Evolutionary conservation across 2,329 filamentous ascomycete species (phyloP).

Genomic region (Fusarium illudens): DNA sequence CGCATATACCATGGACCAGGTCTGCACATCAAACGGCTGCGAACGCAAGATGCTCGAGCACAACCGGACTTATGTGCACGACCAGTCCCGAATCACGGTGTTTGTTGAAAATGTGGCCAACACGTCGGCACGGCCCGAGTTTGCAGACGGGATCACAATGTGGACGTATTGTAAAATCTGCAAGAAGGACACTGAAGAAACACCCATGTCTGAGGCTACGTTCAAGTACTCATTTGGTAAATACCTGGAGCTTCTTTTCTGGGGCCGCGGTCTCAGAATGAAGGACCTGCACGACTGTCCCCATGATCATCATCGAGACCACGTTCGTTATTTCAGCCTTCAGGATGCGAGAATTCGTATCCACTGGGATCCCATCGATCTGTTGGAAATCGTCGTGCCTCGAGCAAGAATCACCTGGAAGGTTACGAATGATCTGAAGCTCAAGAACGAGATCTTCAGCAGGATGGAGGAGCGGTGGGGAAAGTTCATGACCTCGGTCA

Average conservation of each 20-base stretch:
- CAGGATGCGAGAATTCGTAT: conserved; percentile 86
- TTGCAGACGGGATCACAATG: conserved; percentile 79
- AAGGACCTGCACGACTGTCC: conserved; percentile 76
- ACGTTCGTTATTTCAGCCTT: conserved; percentile 91
- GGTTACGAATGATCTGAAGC: conserved; percentile 88
- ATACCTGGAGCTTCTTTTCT: conserved; percentile 97
- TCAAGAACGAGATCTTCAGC: conserved; percentile 91
- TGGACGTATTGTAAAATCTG: conserved; percentile 97
- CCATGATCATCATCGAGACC: conserved; percentile 92
- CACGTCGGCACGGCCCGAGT: conserved; percentile 53
- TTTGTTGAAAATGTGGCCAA: conserved; percentile 74
- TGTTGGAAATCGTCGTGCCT: conserved; percentile 94
- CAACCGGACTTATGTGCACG: conserved; percentile 96
- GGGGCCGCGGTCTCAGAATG: conserved; percentile 83
- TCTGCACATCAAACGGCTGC: conserved; percentile 85
- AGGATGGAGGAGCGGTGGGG: conserved; percentile 84
- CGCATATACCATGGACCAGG: conserved; percentile 76
- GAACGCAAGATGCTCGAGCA: conserved; percentile 91
- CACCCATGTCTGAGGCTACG: conserved; percentile 90
- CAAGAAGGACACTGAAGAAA: conserved; percentile 86
- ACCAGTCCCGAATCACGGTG: conserved; percentile 90
- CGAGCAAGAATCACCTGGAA: conserved; percentile 95
- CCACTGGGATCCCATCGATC: conserved; percentile 90
- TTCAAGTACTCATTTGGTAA: conserved; percentile 99
- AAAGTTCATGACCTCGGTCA: conserved; percentile 88